These are phyloP conservation scores for Zoysia japonica DNA, from an alignment of 176 grass and related monocot species.

Conservation along the genomic window DNA sequence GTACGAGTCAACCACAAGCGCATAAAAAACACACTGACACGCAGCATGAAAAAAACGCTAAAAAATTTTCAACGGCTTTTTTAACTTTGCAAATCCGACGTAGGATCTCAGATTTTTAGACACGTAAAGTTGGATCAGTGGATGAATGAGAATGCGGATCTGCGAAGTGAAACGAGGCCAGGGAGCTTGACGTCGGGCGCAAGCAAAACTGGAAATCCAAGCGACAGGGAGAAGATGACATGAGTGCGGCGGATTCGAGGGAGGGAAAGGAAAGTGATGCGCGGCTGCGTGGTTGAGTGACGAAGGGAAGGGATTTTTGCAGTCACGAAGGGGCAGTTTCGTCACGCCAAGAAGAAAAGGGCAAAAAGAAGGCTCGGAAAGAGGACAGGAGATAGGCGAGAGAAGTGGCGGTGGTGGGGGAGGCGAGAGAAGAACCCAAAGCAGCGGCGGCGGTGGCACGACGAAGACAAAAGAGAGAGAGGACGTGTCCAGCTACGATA, in stretches of 20 bases:
- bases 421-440: constrained; percentile 48
- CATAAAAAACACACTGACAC: not conserved
- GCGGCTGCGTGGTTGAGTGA: not conserved
- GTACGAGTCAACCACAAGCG: constrained; percentile 39
- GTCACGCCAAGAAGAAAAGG: constrained; percentile 16
- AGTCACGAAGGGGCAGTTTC: constrained; percentile 39
- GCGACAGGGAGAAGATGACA: not conserved
- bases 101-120: not conserved
- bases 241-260: not conserved
- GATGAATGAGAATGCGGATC: constrained; percentile 44
- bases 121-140: not conserved
- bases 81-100: not conserved
- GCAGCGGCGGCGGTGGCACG: constrained; percentile 20
- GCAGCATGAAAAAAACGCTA: not conserved
- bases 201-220: not conserved
- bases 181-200: not conserved
- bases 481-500: not conserved
- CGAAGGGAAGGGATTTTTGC: constrained; percentile 34
- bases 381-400: constrained; percentile 21
- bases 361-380: constrained; percentile 27
- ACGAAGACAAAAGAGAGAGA: not conserved
- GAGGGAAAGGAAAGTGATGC: not conserved
- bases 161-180: not conserved
- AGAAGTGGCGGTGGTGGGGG: constrained; percentile 26
- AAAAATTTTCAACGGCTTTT: not conserved